Evolutionary conservation across 345 rosid genomes (phyloP).

Genomic region (Moricandia arvensis): DNA sequence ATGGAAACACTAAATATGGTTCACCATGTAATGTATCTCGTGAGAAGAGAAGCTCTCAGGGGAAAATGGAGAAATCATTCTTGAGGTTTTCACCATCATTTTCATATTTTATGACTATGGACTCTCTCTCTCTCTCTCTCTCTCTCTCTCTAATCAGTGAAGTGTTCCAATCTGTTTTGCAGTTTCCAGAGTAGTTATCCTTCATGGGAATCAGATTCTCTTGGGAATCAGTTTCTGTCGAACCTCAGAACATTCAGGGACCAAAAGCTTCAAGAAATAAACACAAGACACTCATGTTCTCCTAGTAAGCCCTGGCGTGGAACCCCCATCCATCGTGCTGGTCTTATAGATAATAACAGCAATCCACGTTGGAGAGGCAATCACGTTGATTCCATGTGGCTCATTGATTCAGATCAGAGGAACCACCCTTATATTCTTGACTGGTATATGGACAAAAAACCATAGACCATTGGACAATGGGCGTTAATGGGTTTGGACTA

Average conservation of each 20-base stretch:
- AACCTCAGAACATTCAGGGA: slow-evolving; percentile 81
- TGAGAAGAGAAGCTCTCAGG: slow-evolving; percentile 81
- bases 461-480: too few relatives aligned
- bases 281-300: slow-evolving; percentile 43
- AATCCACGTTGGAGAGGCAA: slow-evolving; percentile 41
- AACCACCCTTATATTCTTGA: slow-evolving; percentile 85
- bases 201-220: slow-evolving; percentile 80
- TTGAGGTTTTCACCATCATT: slow-evolving; percentile 57
- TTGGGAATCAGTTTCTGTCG: slow-evolving; percentile 75
- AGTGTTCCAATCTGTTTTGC: slow-evolving; percentile 34
- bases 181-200: slow-evolving; percentile 91
- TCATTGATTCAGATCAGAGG: slow-evolving; percentile 62
- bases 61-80: slow-evolving; percentile 98
- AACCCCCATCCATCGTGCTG: slow-evolving; percentile 43
- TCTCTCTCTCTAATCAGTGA: background rate
- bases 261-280: slow-evolving; percentile 56
- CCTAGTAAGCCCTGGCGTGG: slow-evolving; percentile 50
- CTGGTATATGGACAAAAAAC: too few relatives aligned
- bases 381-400: slow-evolving; percentile 63
- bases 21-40: slow-evolving; percentile 58
- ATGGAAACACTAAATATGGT: slow-evolving; percentile 86
- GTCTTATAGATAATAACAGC: slow-evolving; percentile 44
- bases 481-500: too few relatives aligned
- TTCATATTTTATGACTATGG: too few relatives aligned
- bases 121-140: background rate